Percentiles rank a stretch among this genome's conserved stretches.
Conservation (phyloP, 495 filamentous ascomycete genomes). For the Hypoxylon crocopeplum region DNA sequence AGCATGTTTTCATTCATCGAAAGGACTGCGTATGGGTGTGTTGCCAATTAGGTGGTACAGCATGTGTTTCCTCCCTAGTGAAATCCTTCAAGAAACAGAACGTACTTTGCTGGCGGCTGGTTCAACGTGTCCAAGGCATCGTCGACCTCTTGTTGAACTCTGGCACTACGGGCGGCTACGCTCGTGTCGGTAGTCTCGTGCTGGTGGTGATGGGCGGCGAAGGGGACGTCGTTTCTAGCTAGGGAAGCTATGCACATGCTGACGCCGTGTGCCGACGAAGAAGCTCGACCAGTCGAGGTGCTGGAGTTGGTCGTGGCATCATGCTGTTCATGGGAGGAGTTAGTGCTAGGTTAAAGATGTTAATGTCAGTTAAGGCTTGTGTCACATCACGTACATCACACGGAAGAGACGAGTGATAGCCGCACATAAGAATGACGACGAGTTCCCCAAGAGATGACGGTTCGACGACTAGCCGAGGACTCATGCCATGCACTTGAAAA, state of each 20-base stretch:
- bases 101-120: conserved; percentile 3
- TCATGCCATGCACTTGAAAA: too few relatives aligned
- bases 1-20: not conserved
- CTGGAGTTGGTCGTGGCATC: too few relatives aligned
- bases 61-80: too few relatives aligned
- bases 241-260: not conserved
- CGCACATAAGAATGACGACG: too few relatives aligned
- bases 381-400: too few relatives aligned
- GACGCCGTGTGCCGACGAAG: not conserved
- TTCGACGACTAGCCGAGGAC: too few relatives aligned
- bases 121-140: not conserved
- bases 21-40: not conserved
- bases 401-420: too few relatives aligned
- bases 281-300: not conserved
- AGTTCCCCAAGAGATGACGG: too few relatives aligned
- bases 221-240: not conserved
- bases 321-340: too few relatives aligned
- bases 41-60: not conserved
- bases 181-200: not conserved
- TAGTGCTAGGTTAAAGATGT: too few relatives aligned
- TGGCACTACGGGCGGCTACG: not conserved
- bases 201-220: conserved; percentile 8
- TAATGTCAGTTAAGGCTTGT: too few relatives aligned
- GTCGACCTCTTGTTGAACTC: conserved; percentile 7
- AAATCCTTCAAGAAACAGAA: not conserved